Percentiles rank a stretch among this genome's conserved stretches.
Conservation (phyloP, 805 yeast genomes). For the Yarrowia sp. region DNA sequence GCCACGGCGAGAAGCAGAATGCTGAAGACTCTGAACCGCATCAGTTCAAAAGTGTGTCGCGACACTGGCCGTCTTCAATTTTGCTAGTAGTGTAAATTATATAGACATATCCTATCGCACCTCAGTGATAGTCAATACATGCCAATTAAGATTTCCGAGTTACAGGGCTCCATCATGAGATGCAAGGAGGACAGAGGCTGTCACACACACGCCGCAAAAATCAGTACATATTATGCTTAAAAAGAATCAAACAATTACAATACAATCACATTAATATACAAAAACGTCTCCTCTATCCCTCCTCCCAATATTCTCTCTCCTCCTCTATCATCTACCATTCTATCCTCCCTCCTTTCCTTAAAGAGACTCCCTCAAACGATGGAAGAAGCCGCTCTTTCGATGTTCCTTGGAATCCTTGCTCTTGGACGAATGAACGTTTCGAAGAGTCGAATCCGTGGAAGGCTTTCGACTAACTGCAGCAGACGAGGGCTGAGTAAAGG, state of each 20-base stretch:
- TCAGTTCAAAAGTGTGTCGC: not conserved
- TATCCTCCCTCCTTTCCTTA: not conserved
- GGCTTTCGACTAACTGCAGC: conserved; percentile 24
- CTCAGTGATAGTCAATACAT: not conserved
- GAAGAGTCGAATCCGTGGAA: conserved; percentile 1
- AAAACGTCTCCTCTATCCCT: not conserved
- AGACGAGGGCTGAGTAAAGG: conserved; percentile 25
- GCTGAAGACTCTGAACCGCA: conserved; percentile 3
- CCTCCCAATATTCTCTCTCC: not conserved
- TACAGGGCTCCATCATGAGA: not conserved
- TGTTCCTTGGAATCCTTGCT: conserved; percentile 6
- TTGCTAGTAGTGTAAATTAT: not conserved
- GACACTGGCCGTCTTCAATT: not conserved
- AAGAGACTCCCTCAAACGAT: not conserved
- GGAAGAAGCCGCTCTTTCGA: conserved; percentile 22
- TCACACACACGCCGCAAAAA: no score
- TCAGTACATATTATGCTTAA: no score
- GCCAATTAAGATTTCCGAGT: conserved; percentile 1
- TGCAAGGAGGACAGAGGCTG: no score
- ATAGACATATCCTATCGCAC: not conserved
- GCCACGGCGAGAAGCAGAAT: not conserved
- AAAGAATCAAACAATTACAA: no score
- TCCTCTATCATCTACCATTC: not conserved
- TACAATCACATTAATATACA: conserved; percentile 8
- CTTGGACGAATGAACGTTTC: not conserved